These are phyloP conservation scores for Bondarzewia mesenterica DNA, from an alignment of 1,284 basidiomycete genomes.

Conservation along the genomic window DNA sequence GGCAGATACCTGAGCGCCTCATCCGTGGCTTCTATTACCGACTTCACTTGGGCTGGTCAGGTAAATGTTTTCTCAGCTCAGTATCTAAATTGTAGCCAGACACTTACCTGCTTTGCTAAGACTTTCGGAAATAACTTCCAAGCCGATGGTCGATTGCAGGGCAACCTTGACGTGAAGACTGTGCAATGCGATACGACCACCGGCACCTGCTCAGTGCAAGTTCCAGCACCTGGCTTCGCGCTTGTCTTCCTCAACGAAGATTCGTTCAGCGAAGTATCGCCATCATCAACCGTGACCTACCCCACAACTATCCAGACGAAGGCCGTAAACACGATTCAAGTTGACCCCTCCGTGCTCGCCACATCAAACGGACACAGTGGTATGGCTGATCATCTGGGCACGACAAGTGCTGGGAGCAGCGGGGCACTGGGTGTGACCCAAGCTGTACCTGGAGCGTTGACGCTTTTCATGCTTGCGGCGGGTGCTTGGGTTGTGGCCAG, in stretches of 20 bases:
- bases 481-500: background rate
- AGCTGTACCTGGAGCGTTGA: background rate
- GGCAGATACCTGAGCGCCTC: constrained; percentile 42
- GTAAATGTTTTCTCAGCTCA: constrained; percentile 15
- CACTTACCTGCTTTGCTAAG: constrained; percentile 19
- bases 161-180: constrained; percentile 29
- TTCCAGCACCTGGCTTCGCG: constrained; percentile 45
- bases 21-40: constrained; percentile 52
- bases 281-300: constrained; percentile 28
- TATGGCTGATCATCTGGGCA: constrained; percentile 26
- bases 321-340: constrained; percentile 18
- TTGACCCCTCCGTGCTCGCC: constrained; percentile 27
- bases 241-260: constrained; percentile 42
- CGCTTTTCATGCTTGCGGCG: background rate
- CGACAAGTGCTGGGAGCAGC: constrained; percentile 36
- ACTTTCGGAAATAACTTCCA: constrained; percentile 30
- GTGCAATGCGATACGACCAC: constrained; percentile 34
- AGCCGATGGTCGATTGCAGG: constrained; percentile 39
- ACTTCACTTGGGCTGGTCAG: constrained; percentile 69
- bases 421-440: background rate
- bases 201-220: constrained; percentile 36
- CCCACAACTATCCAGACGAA: constrained; percentile 26
- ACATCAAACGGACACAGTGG: constrained; percentile 45
- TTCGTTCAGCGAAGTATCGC: constrained; percentile 26
- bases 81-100: background rate